Conservation (phyloP, 2,329 filamentous ascomycete genomes). For the Purpureocillium takamizusanense region DNA sequence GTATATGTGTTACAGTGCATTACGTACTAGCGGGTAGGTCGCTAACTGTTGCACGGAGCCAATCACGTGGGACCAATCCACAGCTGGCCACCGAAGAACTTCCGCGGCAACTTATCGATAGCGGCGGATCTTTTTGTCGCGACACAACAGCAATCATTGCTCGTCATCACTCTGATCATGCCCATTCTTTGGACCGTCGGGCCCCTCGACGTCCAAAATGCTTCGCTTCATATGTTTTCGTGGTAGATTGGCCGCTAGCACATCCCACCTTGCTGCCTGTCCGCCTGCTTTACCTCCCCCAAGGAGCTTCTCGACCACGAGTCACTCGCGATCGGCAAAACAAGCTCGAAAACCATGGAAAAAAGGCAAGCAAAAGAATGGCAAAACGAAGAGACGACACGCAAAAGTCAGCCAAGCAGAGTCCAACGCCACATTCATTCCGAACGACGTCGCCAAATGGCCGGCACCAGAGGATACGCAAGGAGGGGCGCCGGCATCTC, state of each 20-base stretch:
- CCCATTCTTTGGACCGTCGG: not conserved
- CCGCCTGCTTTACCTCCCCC: not conserved
- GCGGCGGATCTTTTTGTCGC: not conserved
- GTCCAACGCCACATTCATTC: too few relatives aligned
- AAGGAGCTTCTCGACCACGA: not conserved
- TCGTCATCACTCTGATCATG: not conserved
- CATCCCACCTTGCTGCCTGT: not conserved
- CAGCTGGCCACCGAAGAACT: not conserved
- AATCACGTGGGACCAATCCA: conserved; percentile 8
- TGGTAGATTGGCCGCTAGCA: conserved; percentile 8
- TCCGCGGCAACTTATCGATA: conserved; percentile 9
- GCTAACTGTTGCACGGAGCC: not conserved
- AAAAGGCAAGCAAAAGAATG: too few relatives aligned
- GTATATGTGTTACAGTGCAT: too few relatives aligned
- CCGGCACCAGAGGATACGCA: too few relatives aligned
- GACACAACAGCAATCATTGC: too few relatives aligned
- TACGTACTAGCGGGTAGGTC: too few relatives aligned
- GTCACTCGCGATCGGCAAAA: not conserved
- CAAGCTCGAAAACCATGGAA: not conserved
- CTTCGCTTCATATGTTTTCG: conserved; percentile 15
- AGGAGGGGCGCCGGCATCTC: not conserved
- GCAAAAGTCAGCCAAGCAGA: not conserved
- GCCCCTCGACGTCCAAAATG: conserved; percentile 13
- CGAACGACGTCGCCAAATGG: too few relatives aligned
- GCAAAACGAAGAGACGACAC: too few relatives aligned